A percentile compares a stretch with the other conserved stretches of the same genome.
phyloP scores from a whole-genome alignment of 2,329 filamentous ascomycete genomes.

The Talaromyces pinophilus region DNA sequence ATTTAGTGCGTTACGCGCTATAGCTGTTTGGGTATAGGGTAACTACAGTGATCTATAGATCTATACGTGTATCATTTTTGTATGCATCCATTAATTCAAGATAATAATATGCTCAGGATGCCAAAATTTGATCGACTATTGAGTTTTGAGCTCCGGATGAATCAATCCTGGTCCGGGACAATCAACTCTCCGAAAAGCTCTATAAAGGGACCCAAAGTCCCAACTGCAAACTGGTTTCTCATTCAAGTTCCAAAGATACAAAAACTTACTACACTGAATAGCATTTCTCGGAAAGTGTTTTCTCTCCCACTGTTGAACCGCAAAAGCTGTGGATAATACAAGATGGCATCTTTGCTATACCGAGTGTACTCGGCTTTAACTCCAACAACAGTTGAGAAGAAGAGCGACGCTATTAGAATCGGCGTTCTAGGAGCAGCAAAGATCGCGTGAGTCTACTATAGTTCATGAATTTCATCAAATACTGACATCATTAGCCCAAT shows the following conservation, averaged over 20 bases:
- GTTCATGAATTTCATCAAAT: background rate
- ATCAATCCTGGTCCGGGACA: background rate
- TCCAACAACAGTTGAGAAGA: conserved; percentile 7
- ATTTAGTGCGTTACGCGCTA: conserved; percentile 17
- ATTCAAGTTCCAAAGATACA: background rate
- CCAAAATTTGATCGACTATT: background rate
- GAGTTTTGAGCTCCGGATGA: background rate
- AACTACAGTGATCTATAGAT: background rate
- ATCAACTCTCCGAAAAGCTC: background rate
- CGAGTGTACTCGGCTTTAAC: conserved; percentile 12
- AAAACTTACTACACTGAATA: background rate
- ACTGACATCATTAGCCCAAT: conserved; percentile 24
- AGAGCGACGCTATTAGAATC: conserved; percentile 10
- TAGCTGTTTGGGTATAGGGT: background rate
- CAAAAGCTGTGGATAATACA: background rate
- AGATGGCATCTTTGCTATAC: background rate
- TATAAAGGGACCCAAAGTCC: background rate
- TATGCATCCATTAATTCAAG: background rate
- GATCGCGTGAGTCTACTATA: conserved; percentile 12
- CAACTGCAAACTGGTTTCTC: background rate
- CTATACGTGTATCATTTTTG: background rate
- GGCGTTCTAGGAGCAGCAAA: conserved; percentile 18
- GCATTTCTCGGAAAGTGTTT: background rate
- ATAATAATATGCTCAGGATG: background rate
- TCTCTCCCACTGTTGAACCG: background rate